Base-by-base conservation (phyloP, 2,329 filamentous ascomycete species). In the Ophidiomyces ophidiicola region DNA sequence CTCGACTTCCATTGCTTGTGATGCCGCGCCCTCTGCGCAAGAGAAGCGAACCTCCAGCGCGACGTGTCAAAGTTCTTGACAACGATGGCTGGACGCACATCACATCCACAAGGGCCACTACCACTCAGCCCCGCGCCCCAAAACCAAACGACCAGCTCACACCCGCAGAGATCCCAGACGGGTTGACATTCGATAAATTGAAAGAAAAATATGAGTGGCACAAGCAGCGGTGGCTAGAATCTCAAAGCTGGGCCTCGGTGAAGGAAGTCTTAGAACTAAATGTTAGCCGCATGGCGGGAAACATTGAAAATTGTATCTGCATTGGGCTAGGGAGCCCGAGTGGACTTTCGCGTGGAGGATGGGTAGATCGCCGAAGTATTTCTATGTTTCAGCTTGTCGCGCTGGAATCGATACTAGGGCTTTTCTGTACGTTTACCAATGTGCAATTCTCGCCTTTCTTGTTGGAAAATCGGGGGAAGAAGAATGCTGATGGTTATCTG, bases 71-170 rank as follows among this genome's bases (percentile, higher is more conserved):
- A 51, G 45, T 64, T 44, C 57, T 55, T 36, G 61, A 61, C 47
- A 41, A 53, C 15, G 51, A 61, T 33, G 62, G 63, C 51, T 66
- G 63, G 63, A 64, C 63, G 17, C 62, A 65, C 46, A 53, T 66
- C 44, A 57, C 58, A 15, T 40, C 17, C 44, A 28, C 31, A 26
- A 43, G 12, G 24, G n/a, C 28, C 11, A 11, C 36, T 28, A 21
- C 21, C 11, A 8, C 36, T 29, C 35, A 20, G n/a, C 14, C 26
- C 17, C 33, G 12, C 41, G 43, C 30, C 32, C 38, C 7, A 12
- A 33, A 3, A 36, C 25, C 36, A 21, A 21, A 33, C n/a, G 47
- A 47, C 20, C 23, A 44, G 14, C 37, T 62, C n/a, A 21, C 44
- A 3, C 59, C 60, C 8, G 59, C 61, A 26, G 60, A 63, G 44